phyloP scores from a whole-genome alignment of 164 flowering plant genomes.

The Piper longum region DNA sequence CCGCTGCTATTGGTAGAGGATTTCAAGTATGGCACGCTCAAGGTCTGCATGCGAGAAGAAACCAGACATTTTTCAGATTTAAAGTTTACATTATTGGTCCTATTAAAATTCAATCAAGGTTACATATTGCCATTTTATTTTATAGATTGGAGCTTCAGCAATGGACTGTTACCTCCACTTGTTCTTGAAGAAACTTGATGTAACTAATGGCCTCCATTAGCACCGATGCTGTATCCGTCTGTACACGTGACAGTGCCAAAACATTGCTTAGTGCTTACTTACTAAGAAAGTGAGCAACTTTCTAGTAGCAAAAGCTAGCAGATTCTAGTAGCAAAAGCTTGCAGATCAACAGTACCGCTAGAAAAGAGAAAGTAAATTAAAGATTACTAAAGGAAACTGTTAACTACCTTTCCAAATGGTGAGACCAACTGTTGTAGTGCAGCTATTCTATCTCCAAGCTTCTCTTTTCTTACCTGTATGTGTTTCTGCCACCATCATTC shows the following conservation, averaged over 20 bases:
- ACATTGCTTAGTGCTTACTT: not conserved
- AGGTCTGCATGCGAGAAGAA: slow-evolving; percentile 37
- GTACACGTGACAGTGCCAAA: slow-evolving; percentile 15
- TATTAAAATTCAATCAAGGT: too few species aligned
- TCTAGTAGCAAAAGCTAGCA: not conserved
- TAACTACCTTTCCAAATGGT: slow-evolving; percentile 82
- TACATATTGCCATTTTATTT: not conserved
- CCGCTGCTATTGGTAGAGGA: slow-evolving; percentile 11
- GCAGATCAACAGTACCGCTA: too few species aligned
- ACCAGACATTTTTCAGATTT: not conserved
- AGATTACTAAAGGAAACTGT: not conserved
- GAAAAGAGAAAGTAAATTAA: not conserved
- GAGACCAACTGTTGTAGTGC: slow-evolving; percentile 91
- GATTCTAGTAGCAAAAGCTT: too few species aligned
- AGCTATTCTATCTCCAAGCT: slow-evolving; percentile 87
- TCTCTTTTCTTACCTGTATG: slow-evolving; percentile 80
- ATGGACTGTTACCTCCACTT: slow-evolving; percentile 56
- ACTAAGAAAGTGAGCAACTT: not conserved
- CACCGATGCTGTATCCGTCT: slow-evolving; percentile 98
- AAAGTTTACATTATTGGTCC: too few species aligned
- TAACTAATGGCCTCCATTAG: slow-evolving; percentile 92
- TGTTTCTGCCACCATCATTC: not conserved
- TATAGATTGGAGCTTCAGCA: slow-evolving; percentile 9
- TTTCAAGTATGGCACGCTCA: slow-evolving; percentile 93
- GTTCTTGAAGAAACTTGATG: slow-evolving; percentile 91